These are phyloP conservation scores for Geotrichum candidum DNA, from an alignment of 1,139 yeast species.

Conservation along the genomic window DNA sequence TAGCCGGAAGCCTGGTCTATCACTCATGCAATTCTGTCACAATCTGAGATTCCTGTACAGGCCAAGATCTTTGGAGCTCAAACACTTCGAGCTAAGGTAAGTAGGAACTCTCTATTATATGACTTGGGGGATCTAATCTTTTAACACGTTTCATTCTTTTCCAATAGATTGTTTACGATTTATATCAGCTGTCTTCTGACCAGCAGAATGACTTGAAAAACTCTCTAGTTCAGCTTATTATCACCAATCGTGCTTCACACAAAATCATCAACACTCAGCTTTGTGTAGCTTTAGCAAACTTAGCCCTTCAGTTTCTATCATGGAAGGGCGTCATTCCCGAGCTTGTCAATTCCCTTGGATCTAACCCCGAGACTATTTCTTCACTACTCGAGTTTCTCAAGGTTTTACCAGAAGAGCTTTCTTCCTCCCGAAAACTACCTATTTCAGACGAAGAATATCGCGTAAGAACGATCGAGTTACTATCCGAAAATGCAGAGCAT, in stretches of 20 bases:
- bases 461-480: slow-evolving; percentile 53
- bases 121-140: background rate
- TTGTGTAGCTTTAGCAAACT: slow-evolving; percentile 71
- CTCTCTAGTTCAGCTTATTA: slow-evolving; percentile 53
- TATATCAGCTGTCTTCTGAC: slow-evolving; percentile 61
- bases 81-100: slow-evolving; percentile 67
- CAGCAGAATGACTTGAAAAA: slow-evolving; percentile 52
- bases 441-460: slow-evolving; percentile 77
- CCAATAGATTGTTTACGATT: slow-evolving; percentile 62
- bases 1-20: slow-evolving; percentile 40
- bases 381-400: slow-evolving; percentile 70
- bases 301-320: slow-evolving; percentile 65
- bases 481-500: slow-evolving; percentile 60
- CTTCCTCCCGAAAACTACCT: slow-evolving; percentile 70
- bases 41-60: slow-evolving; percentile 29
- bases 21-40: slow-evolving; percentile 32
- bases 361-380: slow-evolving; percentile 34
- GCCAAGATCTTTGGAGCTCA: slow-evolving; percentile 82
- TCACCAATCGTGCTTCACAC: slow-evolving; percentile 31
- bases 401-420: slow-evolving; percentile 85
- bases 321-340: slow-evolving; percentile 76
- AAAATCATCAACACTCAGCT: slow-evolving; percentile 71
- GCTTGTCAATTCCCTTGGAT: slow-evolving; percentile 49
- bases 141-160: background rate
- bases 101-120: background rate